These are phyloP conservation scores for Lanzia echinophila DNA, from an alignment of 2,329 filamentous ascomycete genomes.

Conservation along the genomic window DNA sequence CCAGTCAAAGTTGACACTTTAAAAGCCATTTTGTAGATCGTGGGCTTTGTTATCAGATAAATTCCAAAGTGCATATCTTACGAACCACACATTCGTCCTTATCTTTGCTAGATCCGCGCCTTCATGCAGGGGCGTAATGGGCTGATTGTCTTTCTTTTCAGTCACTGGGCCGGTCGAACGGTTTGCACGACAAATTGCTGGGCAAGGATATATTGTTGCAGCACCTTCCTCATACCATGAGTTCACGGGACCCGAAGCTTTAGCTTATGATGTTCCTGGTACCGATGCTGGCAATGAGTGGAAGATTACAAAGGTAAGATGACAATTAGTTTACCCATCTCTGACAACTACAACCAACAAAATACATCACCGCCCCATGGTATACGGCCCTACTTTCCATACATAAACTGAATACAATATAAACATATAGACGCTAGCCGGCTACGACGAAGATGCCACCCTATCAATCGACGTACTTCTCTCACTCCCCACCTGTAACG, in stretches of 20 bases:
- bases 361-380: too few relatives aligned
- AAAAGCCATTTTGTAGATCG: too few relatives aligned
- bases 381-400: not conserved
- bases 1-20: too few relatives aligned
- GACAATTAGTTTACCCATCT: slow-evolving; percentile 1
- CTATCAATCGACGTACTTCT: slow-evolving; percentile 65
- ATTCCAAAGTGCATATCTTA: not conserved
- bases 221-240: slow-evolving; percentile 91
- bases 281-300: slow-evolving; percentile 83
- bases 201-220: slow-evolving; percentile 88
- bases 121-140: too few relatives aligned
- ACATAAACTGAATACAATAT: not conserved
- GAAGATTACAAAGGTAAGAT: slow-evolving; percentile 68
- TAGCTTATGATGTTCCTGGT: slow-evolving; percentile 80
- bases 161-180: slow-evolving; percentile 86
- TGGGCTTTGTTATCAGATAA: too few relatives aligned
- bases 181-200: slow-evolving; percentile 85
- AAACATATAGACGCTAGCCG: slow-evolving; percentile 60
- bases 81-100: not conserved
- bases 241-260: slow-evolving; percentile 76
- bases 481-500: slow-evolving; percentile 69
- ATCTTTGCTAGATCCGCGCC: not conserved
- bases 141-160: slow-evolving; percentile 30
- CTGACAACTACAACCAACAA: not conserved
- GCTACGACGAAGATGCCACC: slow-evolving; percentile 75